Conservation (phyloP, 2,329 filamentous ascomycete species). For the Pseudocercospora musae region DNA sequence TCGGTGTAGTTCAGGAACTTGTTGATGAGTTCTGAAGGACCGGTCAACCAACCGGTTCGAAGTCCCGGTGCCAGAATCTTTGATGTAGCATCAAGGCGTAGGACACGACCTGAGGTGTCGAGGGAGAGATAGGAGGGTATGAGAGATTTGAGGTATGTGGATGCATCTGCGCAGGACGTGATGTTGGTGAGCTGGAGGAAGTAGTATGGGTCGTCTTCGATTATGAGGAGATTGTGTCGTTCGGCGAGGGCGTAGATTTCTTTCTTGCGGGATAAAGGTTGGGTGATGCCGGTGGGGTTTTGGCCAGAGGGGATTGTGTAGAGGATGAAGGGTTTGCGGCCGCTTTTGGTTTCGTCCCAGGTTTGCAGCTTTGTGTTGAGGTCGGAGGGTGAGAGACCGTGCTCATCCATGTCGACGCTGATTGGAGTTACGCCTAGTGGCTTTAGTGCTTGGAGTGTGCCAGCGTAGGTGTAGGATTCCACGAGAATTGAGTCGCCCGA, state of each 20-base stretch:
- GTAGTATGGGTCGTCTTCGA: constrained; percentile 36
- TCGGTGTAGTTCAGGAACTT: constrained; percentile 30
- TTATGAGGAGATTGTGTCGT: constrained; percentile 29
- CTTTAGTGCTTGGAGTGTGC: constrained; percentile 27
- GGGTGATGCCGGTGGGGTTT: constrained; percentile 32
- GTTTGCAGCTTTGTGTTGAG: constrained; percentile 24
- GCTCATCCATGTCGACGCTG: constrained; percentile 31
- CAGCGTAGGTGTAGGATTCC: constrained; percentile 32
- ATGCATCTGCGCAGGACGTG: not conserved
- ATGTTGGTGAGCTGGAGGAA: constrained; percentile 22
- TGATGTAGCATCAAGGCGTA: constrained; percentile 34
- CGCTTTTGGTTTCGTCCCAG: constrained; percentile 26
- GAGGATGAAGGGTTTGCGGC: constrained; percentile 27
- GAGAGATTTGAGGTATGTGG: constrained; percentile 17
- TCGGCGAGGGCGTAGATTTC: constrained; percentile 31
- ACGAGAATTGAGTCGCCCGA: constrained; percentile 26
- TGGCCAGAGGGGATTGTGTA: constrained; percentile 36
- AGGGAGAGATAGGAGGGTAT: constrained; percentile 35
- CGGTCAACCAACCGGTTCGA: constrained; percentile 34
- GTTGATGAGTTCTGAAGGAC: constrained; percentile 26
- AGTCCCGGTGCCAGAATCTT: constrained; percentile 36
- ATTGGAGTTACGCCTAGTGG: constrained; percentile 28
- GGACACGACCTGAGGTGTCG: constrained; percentile 34
- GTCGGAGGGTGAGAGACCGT: constrained; percentile 28
- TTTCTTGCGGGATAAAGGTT: constrained; percentile 23